A percentile compares a stretch with the other conserved stretches of the same genome.
These are phyloP conservation scores for Aspergillus caelatus DNA, from an alignment of 2,329 filamentous ascomycete species.

Conservation along the genomic window DNA sequence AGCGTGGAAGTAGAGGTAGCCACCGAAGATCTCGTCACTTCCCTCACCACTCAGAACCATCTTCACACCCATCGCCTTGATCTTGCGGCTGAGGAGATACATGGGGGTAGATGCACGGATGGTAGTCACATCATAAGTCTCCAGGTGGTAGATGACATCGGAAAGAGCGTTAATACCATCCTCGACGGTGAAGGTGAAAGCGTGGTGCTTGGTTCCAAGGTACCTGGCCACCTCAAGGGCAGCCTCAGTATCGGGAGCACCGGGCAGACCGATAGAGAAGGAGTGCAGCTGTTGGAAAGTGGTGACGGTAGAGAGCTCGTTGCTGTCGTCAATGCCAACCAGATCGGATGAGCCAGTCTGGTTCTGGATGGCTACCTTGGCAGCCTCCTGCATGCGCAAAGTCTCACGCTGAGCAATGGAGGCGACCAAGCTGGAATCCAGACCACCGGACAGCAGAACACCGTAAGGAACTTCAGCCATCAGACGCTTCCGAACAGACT, in stretches of 20 bases:
- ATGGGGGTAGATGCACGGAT: slow-evolving; percentile 98
- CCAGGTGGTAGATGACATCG: slow-evolving; percentile 97
- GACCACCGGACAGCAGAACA: slow-evolving; percentile 88
- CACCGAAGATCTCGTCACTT: slow-evolving; percentile 96
- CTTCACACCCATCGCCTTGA: slow-evolving; percentile 99
- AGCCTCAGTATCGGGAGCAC: slow-evolving; percentile 87
- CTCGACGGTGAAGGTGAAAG: slow-evolving; percentile 97
- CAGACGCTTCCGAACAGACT: slow-evolving; percentile 89
- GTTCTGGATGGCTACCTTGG: slow-evolving; percentile 48
- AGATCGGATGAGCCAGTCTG: slow-evolving; percentile 60
- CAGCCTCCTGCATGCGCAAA: slow-evolving; percentile 69
- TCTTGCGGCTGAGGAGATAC: slow-evolving; percentile 97
- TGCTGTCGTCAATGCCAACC: slow-evolving; percentile 91
- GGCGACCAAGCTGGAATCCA: slow-evolving; percentile 94
- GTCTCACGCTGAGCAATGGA: slow-evolving; percentile 95
- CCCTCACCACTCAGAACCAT: slow-evolving; percentile 98
- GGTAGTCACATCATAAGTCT: slow-evolving; percentile 97
- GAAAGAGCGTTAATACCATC: slow-evolving; percentile 95
- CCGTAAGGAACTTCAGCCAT: slow-evolving; percentile 99
- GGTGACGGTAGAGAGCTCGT: slow-evolving; percentile 85
- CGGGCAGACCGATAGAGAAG: slow-evolving; percentile 95
- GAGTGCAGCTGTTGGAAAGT: slow-evolving; percentile 95
- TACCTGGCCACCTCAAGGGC: slow-evolving; percentile 93
- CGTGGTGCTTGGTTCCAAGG: slow-evolving; percentile 96
- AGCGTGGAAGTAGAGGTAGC: slow-evolving; percentile 97